These are phyloP conservation scores for Acer yangbiense DNA, from an alignment of 345 rosid species.

Conservation along the genomic window DNA sequence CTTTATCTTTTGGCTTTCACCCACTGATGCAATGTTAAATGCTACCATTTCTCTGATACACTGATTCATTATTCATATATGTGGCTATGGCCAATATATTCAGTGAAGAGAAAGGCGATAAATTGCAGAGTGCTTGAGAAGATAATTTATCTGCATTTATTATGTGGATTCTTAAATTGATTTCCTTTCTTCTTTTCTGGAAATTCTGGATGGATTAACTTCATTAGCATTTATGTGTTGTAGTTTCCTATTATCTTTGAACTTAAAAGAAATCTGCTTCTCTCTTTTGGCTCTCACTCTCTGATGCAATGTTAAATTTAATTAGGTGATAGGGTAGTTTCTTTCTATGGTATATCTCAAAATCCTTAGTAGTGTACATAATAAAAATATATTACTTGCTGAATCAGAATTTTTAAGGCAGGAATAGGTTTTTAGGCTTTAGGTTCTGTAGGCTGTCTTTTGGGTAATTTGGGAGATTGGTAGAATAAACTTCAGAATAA, in stretches of 20 bases:
- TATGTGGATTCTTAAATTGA: neutral
- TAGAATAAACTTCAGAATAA: neutral
- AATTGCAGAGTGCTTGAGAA: too few relatives aligned
- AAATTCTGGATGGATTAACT: neutral
- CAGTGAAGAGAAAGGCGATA: neutral
- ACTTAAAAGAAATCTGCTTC: neutral
- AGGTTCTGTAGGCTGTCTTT: neutral
- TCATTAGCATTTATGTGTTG: neutral
- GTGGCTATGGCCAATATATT: neutral
- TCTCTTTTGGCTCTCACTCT: neutral
- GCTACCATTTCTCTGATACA: too few relatives aligned
- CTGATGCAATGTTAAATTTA: neutral
- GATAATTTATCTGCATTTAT: too few relatives aligned
- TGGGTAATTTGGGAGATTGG: neutral
- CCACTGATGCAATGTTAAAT: too few relatives aligned
- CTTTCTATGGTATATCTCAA: neutral
- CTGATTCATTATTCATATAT: neutral
- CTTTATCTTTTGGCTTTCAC: too few relatives aligned
- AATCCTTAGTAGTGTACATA: neutral
- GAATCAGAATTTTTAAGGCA: neutral
- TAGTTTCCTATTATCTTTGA: neutral
- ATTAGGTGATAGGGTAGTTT: neutral
- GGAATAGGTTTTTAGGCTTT: too few relatives aligned
- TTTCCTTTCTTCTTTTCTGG: neutral
- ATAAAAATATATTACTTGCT: neutral